phyloP scores from a whole-genome alignment of 2,329 filamentous ascomycete genomes.

The Aspergillus costaricaensis region DNA sequence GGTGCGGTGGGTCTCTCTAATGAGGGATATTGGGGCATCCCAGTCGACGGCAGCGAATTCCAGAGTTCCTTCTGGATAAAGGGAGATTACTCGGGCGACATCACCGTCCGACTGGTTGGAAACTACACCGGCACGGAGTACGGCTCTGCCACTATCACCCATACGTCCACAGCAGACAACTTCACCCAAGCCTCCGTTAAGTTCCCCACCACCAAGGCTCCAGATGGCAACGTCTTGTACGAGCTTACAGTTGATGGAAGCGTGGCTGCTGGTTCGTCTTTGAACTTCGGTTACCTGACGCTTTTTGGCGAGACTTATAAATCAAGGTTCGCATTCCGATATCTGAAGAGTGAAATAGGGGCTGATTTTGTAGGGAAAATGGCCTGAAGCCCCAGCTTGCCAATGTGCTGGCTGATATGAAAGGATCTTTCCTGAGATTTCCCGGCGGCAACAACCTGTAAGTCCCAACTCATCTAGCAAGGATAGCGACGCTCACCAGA shows the following conservation, averaged over 20 bases:
- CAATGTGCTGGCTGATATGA: slow-evolving; percentile 54
- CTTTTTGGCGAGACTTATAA: slow-evolving; percentile 24
- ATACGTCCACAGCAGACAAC: slow-evolving; percentile 15
- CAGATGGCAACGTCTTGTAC: slow-evolving; percentile 19
- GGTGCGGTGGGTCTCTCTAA: slow-evolving; percentile 46
- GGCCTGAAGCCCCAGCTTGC: slow-evolving; percentile 59
- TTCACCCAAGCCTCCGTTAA: slow-evolving; percentile 22
- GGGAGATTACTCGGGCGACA: slow-evolving; percentile 20
- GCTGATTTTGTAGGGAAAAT: slow-evolving; percentile 43
- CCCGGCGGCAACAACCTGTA: slow-evolving; percentile 65
- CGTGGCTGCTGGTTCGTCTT: slow-evolving; percentile 13
- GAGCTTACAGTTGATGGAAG: slow-evolving; percentile 18
- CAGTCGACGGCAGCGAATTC: slow-evolving; percentile 24
- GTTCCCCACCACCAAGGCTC: slow-evolving; percentile 19
- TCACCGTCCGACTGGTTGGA: slow-evolving; percentile 23
- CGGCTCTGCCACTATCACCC: slow-evolving; percentile 19
- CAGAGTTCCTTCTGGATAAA: slow-evolving; percentile 28
- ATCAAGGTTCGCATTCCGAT: slow-evolving; percentile 3
- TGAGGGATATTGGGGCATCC: slow-evolving; percentile 35
- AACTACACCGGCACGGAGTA: slow-evolving; percentile 21
- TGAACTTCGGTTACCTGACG: slow-evolving; percentile 24
- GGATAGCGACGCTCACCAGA: slow-evolving; percentile 6
- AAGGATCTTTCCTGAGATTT: slow-evolving; percentile 61
- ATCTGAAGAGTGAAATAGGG: background rate
- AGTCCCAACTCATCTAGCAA: slow-evolving; percentile 12